Percentiles rank a stretch among this genome's conserved stretches.
Conservation (phyloP, 768 basidiomycete genomes). For the Peribolospora kevripleyi region DNA sequence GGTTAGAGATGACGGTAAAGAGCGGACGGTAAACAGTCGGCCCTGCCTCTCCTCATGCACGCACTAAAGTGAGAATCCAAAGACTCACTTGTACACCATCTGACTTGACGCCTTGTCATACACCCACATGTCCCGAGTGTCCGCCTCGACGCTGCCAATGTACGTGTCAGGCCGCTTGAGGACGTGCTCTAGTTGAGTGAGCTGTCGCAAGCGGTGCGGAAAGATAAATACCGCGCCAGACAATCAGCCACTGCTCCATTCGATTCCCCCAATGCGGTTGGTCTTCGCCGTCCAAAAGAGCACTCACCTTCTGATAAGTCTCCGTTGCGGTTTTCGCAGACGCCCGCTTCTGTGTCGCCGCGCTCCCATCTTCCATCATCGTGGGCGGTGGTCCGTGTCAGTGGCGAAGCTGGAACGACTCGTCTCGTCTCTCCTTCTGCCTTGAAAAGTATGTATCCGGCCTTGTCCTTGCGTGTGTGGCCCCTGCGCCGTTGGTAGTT, state of each 20-base stretch:
- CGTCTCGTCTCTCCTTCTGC: too few species aligned
- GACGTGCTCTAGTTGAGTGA: constrained; percentile 84
- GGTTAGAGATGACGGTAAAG: not conserved
- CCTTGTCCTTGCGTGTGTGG: too few species aligned
- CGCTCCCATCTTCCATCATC: too few species aligned
- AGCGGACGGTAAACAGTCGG: not conserved
- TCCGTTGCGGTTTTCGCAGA: constrained; percentile 47
- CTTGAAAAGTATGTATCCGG: too few species aligned
- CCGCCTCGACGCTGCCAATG: constrained; percentile 80
- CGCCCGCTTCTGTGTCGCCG: too few species aligned
- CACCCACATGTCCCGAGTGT: constrained; percentile 78
- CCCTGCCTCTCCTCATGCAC: not conserved
- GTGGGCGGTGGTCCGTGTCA: too few species aligned
- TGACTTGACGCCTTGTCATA: constrained; percentile 61
- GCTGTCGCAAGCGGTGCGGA: constrained; percentile 25
- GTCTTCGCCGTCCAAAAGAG: not conserved
- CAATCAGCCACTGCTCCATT: not conserved
- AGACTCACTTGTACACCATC: constrained; percentile 48
- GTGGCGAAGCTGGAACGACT: too few species aligned
- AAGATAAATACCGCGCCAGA: constrained; percentile 6
- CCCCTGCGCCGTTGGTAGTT: too few species aligned
- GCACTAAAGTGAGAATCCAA: not conserved
- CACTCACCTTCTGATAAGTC: constrained; percentile 58
- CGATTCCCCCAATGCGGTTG: not conserved
- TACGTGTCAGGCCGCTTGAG: constrained; percentile 80